Evolutionary conservation across 495 filamentous ascomycete genomes (phyloP), one percentile per base, ranked within the genome.

Genomic region (Parmelia sp.): DNA sequence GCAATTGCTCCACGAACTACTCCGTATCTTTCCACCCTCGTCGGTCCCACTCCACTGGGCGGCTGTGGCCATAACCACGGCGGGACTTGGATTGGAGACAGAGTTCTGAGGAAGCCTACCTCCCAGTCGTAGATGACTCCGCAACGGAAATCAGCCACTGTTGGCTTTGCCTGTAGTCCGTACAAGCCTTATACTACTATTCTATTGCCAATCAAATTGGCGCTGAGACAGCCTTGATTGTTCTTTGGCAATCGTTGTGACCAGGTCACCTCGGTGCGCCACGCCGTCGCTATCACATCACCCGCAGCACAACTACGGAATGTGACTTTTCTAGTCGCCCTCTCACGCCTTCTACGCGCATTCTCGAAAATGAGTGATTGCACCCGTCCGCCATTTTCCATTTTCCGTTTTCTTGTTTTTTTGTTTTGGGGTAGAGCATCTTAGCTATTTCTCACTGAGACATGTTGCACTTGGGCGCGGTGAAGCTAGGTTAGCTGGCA

Each of bases 211-310:
- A 55, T 21, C 51, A 4, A 15, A 33, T 55, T 55, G 51, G 51
- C 5, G 51, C 51, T 40, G 57, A 40, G n/a, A 25, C 57, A 25
- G 17, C 35, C 21, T 55, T 6, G 21, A 55, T 9, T n/a, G 29
- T 12, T 25, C 29, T 55, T 33, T 49, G 45, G 36, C 2, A 5
- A 60, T 23, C 25, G 55, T 33, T 42, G 40, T 64, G 42, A 59
- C 62, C 62, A 40, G 56, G 40, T 64, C 56, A 33, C 40, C 42
- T 39, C 36, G 36, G 33, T 57, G 62, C 56, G 62, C 62, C 57
- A 39, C 56, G 35, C 62, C 33, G 31, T 51, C 45, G 44, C 58
- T 40, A 49, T 64, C 56, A 57, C 58, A 64, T 57, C 62, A 64
- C 56, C 62, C 56, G 56, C 62, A 59, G 51, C 42, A 55, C 25